A percentile compares a stretch with the other conserved stretches of the same genome.
Conservation (phyloP, 1,284 basidiomycete species). For the Tilletia setariae region DNA sequence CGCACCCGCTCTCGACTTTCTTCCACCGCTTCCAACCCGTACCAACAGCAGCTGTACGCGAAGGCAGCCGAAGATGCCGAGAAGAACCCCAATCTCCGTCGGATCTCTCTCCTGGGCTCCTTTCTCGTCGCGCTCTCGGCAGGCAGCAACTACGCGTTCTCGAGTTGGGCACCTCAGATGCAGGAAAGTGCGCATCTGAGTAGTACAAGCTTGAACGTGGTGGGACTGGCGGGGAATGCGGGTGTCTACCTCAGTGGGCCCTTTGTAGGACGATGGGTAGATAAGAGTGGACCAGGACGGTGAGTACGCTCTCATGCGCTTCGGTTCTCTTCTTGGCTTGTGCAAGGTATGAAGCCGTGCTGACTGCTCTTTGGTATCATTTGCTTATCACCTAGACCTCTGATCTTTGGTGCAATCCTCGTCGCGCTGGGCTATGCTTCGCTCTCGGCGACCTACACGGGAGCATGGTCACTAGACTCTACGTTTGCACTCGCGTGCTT, state of each 20-base stretch:
- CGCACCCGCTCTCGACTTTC: conserved; percentile 6
- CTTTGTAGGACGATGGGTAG: conserved; percentile 48
- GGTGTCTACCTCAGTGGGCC: conserved; percentile 53
- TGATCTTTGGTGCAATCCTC: conserved; percentile 35
- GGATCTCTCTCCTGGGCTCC: conserved; percentile 44
- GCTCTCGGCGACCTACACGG: conserved; percentile 21
- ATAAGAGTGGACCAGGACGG: conserved; percentile 41
- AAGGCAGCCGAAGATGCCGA: neutral
- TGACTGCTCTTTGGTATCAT: neutral
- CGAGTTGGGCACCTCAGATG: conserved; percentile 54
- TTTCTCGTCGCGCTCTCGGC: conserved; percentile 49
- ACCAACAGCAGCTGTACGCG: neutral
- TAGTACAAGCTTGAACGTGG: conserved; percentile 53
- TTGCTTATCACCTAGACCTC: conserved; percentile 23
- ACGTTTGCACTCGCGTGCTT: conserved; percentile 33
- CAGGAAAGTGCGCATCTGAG: conserved; percentile 50
- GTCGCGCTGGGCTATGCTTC: conserved; percentile 43
- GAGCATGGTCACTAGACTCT: conserved; percentile 28
- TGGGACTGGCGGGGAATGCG: conserved; percentile 55
- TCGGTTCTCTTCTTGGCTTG: too few relatives aligned
- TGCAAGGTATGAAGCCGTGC: too few relatives aligned
- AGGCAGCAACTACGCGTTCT: conserved; percentile 54
- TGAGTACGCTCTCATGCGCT: conserved; percentile 19
- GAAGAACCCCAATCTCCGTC: conserved; percentile 14
- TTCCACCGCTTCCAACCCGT: neutral